phyloP scores from a whole-genome alignment of 768 basidiomycete genomes.

The Lactarius trivialis region DNA sequence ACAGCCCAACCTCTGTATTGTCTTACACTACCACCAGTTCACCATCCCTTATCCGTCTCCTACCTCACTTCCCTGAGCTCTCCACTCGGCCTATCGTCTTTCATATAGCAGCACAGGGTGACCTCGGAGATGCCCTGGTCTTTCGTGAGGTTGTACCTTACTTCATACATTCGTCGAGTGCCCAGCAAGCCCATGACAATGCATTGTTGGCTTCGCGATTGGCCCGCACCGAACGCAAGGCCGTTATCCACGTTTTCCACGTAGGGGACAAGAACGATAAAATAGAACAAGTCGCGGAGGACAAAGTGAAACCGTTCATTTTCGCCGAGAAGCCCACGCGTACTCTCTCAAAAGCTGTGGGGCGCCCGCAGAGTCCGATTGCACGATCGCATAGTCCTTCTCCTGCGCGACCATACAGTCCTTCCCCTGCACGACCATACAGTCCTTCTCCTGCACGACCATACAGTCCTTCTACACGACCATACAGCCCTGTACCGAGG shows the following conservation, averaged over 20 bases:
- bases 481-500: conserved; percentile 10
- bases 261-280: conserved; percentile 34
- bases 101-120: conserved; percentile 57
- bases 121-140: conserved; percentile 68
- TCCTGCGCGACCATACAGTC: neutral
- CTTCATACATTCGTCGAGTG: conserved; percentile 69
- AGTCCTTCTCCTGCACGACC: conserved; percentile 7
- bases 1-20: conserved; percentile 38
- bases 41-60: conserved; percentile 50
- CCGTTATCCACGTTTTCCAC: conserved; percentile 85
- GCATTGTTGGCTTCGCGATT: conserved; percentile 80
- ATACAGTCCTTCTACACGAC: conserved; percentile 5
- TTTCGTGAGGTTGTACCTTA: conserved; percentile 77
- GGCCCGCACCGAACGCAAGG: conserved; percentile 60
- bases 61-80: conserved; percentile 64
- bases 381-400: neutral
- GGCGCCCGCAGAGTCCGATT: neutral
- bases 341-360: conserved; percentile 16
- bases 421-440: neutral
- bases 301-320: conserved; percentile 55
- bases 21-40: conserved; percentile 53
- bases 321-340: conserved; percentile 36
- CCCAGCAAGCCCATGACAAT: conserved; percentile 85
- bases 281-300: conserved; percentile 50
- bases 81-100: conserved; percentile 60